Conservation (phyloP, 176 grass and related monocot genomes). For the Olyra latifolia region DNA sequence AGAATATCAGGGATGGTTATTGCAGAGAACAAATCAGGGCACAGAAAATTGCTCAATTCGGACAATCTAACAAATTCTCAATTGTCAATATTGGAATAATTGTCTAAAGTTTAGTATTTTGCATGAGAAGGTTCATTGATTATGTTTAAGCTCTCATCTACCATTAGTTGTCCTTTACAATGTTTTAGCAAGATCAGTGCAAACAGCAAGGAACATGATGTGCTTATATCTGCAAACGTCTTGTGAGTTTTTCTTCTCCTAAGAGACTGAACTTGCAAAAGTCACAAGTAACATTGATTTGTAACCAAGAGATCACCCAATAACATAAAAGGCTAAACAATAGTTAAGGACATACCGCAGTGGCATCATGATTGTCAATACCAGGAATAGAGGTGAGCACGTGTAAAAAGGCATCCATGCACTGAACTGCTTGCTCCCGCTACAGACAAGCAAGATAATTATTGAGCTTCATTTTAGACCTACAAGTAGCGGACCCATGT, state of each 20-base stretch:
- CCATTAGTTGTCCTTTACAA: not conserved
- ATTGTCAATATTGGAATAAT: constrained; percentile 5
- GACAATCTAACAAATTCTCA: not conserved
- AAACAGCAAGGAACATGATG: constrained; percentile 12
- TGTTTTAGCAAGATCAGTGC: not conserved
- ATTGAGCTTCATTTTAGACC: not conserved
- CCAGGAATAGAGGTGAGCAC: constrained; percentile 83
- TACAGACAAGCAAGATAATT: constrained; percentile 22
- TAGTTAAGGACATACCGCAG: constrained; percentile 49
- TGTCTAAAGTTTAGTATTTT: not conserved
- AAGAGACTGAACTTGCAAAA: constrained; percentile 4
- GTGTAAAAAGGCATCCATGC: constrained; percentile 60
- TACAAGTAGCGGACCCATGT: not conserved
- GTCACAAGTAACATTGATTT: not conserved
- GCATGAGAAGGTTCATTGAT: not conserved
- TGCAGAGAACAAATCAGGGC: not conserved
- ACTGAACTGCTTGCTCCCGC: constrained; percentile 71
- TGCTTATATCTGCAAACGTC: not conserved
- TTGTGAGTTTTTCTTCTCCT: not conserved
- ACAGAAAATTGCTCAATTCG: not conserved
- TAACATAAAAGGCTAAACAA: not conserved
- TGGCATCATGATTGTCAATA: constrained; percentile 82
- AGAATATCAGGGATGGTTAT: not conserved
- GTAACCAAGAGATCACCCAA: constrained; percentile 3
- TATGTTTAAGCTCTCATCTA: not conserved